Evolutionary conservation across 1,284 basidiomycete genomes (phyloP), one percentile per base, ranked within the genome.

Genomic region (Sporisorium iseilematis-ciliati): DNA sequence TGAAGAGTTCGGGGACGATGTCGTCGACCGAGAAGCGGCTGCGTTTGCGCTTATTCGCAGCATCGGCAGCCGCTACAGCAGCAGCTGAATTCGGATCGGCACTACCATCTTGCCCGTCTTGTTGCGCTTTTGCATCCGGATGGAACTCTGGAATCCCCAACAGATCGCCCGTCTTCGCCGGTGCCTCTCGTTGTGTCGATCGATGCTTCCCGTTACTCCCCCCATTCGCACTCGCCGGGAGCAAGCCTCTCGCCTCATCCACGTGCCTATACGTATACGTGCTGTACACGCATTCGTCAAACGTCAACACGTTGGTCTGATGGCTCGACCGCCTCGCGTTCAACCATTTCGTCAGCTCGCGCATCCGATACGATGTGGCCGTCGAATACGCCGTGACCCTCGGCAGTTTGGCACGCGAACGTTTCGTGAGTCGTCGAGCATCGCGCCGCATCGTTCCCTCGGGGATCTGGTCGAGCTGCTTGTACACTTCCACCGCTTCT

Each of bases 311-410:
- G 57, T 82, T 85, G 21, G 94, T 94, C 80, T 91, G 90, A 85
- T 97, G 95, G 5, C 93, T 90, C 25, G 88, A 86, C 60, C 90
- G 90, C 38, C 94, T 89, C 1, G 93, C 92, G 71, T 92, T 90
- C 81, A 97, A 92, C 86, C 95, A 96, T 81, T 91, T 92, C 86
- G 94, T 90, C 16, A 97, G 88, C 42, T 94, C 93, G 43, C 90
- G 88, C 86, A 97, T 91, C 59, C 92, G 90, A 85, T 96, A 97
- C 14, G 94, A 94, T 93, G 90, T 91, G 41, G 95, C 93, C 16
- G 95, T 97, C 60, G 94, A 93, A 86, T 97, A 97, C 2, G 95
- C 95, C 4, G 95, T 97, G 20, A 96, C 95, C 76, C 95, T 88
- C n/a, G 95, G 94, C 33, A 97, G 86, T 45, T 92, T 93, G 78